Percentiles rank a stretch among this genome's conserved stretches.
These are phyloP conservation scores for Leccinum longicurvipes DNA, from an alignment of 768 basidiomycete genomes.

Conservation along the genomic window DNA sequence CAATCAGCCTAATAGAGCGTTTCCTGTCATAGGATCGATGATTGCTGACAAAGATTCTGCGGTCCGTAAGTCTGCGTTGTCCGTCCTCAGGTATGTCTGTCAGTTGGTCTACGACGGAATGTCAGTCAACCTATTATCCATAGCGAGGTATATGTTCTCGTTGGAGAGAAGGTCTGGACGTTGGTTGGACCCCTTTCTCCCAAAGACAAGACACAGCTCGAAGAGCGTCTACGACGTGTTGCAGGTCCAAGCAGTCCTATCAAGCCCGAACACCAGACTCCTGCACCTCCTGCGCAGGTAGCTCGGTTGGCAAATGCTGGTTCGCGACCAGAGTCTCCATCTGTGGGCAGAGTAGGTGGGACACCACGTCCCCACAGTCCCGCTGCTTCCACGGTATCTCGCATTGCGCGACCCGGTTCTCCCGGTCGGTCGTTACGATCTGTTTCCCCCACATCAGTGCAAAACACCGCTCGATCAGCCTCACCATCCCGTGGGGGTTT, in stretches of 20 bases:
- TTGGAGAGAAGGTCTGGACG: conserved; percentile 85
- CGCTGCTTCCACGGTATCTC: conserved; percentile 36
- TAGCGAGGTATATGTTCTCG: conserved; percentile 78
- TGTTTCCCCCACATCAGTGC: conserved; percentile 36
- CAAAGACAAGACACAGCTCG: conserved; percentile 90
- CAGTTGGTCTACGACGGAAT: neutral
- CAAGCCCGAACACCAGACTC: conserved; percentile 38
- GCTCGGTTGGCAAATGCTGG: conserved; percentile 47
- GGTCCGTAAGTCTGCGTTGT: conserved; percentile 84
- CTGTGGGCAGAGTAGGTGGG: conserved; percentile 39
- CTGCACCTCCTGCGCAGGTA: conserved; percentile 45
- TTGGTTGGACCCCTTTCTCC: conserved; percentile 70
- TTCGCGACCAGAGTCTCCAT: conserved; percentile 51
- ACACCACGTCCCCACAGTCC: conserved; percentile 51
- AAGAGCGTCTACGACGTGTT: conserved; percentile 84
- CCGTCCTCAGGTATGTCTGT: conserved; percentile 67
- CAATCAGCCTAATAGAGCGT: conserved; percentile 71
- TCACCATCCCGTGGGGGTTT: conserved; percentile 47
- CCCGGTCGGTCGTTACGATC: conserved; percentile 35
- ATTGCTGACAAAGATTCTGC: conserved; percentile 87
- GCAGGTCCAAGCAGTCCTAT: conserved; percentile 55
- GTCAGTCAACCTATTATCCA: conserved; percentile 11
- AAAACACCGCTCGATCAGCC: conserved; percentile 40
- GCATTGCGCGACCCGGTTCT: conserved; percentile 42
- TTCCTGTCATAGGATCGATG: conserved; percentile 71